Evolutionary conservation across 352 stramenopile genomes (phyloP), one percentile per base, ranked within the genome.

Genomic region (Phytophthora pluvialis): DNA sequence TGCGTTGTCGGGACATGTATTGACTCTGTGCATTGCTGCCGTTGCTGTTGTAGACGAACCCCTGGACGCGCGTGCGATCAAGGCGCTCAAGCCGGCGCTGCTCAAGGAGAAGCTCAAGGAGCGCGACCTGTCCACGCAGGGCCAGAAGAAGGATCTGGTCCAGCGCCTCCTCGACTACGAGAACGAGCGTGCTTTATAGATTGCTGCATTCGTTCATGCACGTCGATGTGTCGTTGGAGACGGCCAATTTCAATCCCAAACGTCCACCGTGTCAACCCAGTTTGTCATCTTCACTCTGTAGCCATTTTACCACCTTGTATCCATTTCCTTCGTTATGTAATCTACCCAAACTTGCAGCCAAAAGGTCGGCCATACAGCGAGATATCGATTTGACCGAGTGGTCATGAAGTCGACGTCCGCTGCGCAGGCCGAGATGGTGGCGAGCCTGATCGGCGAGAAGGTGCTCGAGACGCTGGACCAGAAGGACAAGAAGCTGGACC

Each of bases 61-160:
- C 18, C 51, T 97, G 61, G 86, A 95, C 28, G 83, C 86, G 4
- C 85, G 86, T 66, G 83, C 81, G 49, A 94, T 95, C 72, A 95
- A 95, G 75, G 77, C 75, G 26, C 73, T 97, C 15, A 97, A 97
- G 75, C 89, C 89, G 31, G 88, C 87, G 35, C 57, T 94, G 50
- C 75, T 97, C 42, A 97, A 97, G 80, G 88, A 97, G 56, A 90
- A 95, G 71, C 73, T 97, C 4, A 97, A 97, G 63, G 82, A 94
- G 64, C 83, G 86, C 36, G 56, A 79, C 10, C 61, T 97, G 55
- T 95, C 89, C 25, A 95, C 69, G 43, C 89, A 97, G 64, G 89
- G 89, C 50, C 84, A 97, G 69, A 95, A 95, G 77, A 95, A 94
- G 67, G 88, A 95, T 9, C 81, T 97, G 10, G 83, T 95, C 67